These are phyloP conservation scores for Oryza meyeriana DNA, from an alignment of 176 grass and related monocot genomes.

Conservation along the genomic window DNA sequence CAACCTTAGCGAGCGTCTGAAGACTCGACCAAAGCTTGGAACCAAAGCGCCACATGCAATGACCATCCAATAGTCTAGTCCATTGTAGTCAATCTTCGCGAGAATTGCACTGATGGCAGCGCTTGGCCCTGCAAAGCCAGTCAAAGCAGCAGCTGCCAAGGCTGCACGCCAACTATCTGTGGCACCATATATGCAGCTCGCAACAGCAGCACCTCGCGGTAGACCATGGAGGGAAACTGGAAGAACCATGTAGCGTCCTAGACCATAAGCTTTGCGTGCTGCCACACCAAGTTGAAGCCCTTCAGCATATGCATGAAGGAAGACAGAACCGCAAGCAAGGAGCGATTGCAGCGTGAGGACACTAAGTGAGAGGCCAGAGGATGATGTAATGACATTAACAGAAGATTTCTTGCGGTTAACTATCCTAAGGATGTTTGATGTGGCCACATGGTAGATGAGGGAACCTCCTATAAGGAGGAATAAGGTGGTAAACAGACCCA, in stretches of 20 bases:
- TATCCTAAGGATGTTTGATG: constrained; percentile 53
- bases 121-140: constrained; percentile 70
- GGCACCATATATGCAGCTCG: constrained; percentile 81
- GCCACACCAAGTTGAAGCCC: constrained; percentile 92
- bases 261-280: constrained; percentile 83
- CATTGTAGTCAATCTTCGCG: constrained; percentile 68
- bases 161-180: constrained; percentile 94
- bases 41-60: constrained; percentile 78
- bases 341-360: constrained; percentile 76
- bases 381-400: constrained; percentile 47
- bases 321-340: constrained; percentile 76
- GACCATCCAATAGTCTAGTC: constrained; percentile 93
- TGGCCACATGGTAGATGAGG: constrained; percentile 41
- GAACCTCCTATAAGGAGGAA: constrained; percentile 59
- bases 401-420: constrained; percentile 69
- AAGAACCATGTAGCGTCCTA: constrained; percentile 94
- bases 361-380: constrained; percentile 62
- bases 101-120: constrained; percentile 86
- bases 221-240: constrained; percentile 91
- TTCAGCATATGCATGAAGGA: constrained; percentile 80
- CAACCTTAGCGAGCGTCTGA: constrained; percentile 64
- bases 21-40: constrained; percentile 71
- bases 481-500: constrained; percentile 61
- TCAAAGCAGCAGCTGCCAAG: constrained; percentile 73
- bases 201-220: constrained; percentile 81